These are phyloP conservation scores for Saccharomyces hybrid DNA, from an alignment of 1,139 yeast genomes.

Conservation along the genomic window DNA sequence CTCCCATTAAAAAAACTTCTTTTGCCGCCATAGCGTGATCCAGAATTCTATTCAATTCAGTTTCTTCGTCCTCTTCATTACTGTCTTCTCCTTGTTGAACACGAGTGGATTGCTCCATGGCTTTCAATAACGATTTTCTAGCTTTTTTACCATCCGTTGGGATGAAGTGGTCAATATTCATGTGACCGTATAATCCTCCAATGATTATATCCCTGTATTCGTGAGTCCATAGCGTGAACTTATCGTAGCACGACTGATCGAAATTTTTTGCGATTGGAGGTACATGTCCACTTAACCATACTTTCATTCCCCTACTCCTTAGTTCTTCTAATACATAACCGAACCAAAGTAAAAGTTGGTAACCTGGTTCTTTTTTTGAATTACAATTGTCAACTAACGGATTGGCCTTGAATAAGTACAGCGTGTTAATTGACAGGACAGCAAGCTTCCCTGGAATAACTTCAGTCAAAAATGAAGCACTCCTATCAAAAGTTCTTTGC, in stretches of 20 bases:
- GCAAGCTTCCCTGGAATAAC: slow-evolving; percentile 74
- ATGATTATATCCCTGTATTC: slow-evolving; percentile 76
- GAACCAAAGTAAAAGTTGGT: slow-evolving; percentile 67
- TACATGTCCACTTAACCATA: slow-evolving; percentile 82
- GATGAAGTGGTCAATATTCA: slow-evolving; percentile 80
- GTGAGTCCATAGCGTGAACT: slow-evolving; percentile 68
- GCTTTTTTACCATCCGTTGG: slow-evolving; percentile 69
- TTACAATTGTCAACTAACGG: slow-evolving; percentile 82
- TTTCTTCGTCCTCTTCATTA: slow-evolving; percentile 11
- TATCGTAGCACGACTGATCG: slow-evolving; percentile 63
- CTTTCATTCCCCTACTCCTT: slow-evolving; percentile 70
- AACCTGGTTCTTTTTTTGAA: slow-evolving; percentile 66
- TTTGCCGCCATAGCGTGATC: slow-evolving; percentile 30
- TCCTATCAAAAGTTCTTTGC: slow-evolving; percentile 63
- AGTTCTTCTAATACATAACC: slow-evolving; percentile 67
- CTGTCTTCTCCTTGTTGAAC: slow-evolving; percentile 17
- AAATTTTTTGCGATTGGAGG: slow-evolving; percentile 77
- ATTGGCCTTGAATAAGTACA: slow-evolving; percentile 66
- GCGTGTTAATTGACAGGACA: slow-evolving; percentile 66
- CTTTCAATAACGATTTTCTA: slow-evolving; percentile 33
- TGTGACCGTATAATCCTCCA: slow-evolving; percentile 81
- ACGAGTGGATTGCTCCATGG: slow-evolving; percentile 11
- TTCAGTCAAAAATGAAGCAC: slow-evolving; percentile 67
- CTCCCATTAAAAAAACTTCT: slow-evolving; percentile 39
- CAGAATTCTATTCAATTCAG: slow-evolving; percentile 8